Evolutionary conservation across 331 rosid genomes (phyloP).

Genomic region (Malus hybrid): DNA sequence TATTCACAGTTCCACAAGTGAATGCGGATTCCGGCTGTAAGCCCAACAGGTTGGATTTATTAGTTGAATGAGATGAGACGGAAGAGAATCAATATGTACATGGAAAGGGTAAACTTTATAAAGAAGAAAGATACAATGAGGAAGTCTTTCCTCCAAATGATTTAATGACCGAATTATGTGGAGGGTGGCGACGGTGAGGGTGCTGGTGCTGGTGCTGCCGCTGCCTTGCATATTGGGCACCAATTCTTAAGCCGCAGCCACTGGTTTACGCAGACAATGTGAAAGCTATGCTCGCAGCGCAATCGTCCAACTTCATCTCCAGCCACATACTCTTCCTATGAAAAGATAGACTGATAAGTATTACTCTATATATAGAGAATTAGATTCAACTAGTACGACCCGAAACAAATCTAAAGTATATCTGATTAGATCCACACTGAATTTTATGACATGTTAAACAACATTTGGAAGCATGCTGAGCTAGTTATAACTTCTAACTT

Average conservation of each 20-base stretch:
- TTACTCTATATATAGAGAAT: neutral
- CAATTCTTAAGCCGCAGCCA: slow-evolving; percentile 94
- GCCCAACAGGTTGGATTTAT: slow-evolving; percentile 53
- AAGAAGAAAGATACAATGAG: slow-evolving; percentile 9
- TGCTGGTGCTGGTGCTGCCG: slow-evolving; percentile 29
- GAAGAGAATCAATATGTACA: slow-evolving; percentile 49
- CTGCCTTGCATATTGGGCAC: slow-evolving; percentile 94
- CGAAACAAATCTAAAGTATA: neutral
- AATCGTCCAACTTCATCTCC: slow-evolving; percentile 75
- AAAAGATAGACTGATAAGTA: neutral
- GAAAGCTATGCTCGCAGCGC: slow-evolving; percentile 75
- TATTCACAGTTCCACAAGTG: slow-evolving; percentile 32
- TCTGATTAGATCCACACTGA: neutral
- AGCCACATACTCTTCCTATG: slow-evolving; percentile 73
- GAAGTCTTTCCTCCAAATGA: slow-evolving; percentile 20
- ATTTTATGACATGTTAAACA: neutral
- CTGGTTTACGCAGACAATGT: slow-evolving; percentile 62
- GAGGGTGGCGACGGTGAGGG: slow-evolving; percentile 32
- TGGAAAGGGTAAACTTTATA: slow-evolving; percentile 8
- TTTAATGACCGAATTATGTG: slow-evolving; percentile 21
- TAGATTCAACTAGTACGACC: neutral
- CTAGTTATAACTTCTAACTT: neutral
- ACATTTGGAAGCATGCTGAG: neutral
- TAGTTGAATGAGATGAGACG: slow-evolving; percentile 19
- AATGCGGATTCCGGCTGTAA: slow-evolving; percentile 13